Base-by-base conservation (phyloP, 1,139 yeast genomes). In the Saccharomycopsis hybrid region DNA sequence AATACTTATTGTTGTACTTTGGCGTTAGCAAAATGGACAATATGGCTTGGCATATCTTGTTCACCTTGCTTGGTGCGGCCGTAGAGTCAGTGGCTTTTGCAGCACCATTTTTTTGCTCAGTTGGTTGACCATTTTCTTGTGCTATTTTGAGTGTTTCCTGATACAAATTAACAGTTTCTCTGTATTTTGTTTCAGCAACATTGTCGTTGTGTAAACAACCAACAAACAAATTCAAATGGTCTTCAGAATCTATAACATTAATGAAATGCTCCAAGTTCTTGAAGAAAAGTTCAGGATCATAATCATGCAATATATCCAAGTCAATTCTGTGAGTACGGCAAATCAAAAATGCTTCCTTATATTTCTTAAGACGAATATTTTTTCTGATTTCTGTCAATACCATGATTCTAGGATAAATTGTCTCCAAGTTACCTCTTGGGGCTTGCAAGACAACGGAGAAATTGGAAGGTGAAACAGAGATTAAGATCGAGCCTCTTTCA, bases 281-380 rank as follows among this genome's bases (percentile, higher is more conserved):
- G 56, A 74, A 71, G 60, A 90, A 92, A 51, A 77, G 67, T 39
- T 71, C 74, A 0, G 96, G 95, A 51, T 82, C 81, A 65, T 86
- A 87, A 64, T 94, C 99, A 66, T 89, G 87, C 50, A 94, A 69
- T 39, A 94, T 77, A 65, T 94, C 97, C 65, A 92, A 70, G 60
- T 90, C 94, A 54, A 94, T 86, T 65, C 98, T 78, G 64, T 94
- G 97, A 1, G 89, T 80, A 58, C 97, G 80, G 69, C 97, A 92
- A 9, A 83, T 77, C 44, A 77, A 61, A 60, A 92, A 90, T 0
- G 98, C 98, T 27, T 73, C 73, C 49, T 69, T 72, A 61, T 85
- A 94, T 40, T 79, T 69, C 54, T 69, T 70, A 0, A 69, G 67
- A 38, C 74, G 71, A 55, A 94, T 87, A 59, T 76, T 75, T 46